Conservation (phyloP, 1,139 yeast genomes). For the Protomyces pachydermus region DNA sequence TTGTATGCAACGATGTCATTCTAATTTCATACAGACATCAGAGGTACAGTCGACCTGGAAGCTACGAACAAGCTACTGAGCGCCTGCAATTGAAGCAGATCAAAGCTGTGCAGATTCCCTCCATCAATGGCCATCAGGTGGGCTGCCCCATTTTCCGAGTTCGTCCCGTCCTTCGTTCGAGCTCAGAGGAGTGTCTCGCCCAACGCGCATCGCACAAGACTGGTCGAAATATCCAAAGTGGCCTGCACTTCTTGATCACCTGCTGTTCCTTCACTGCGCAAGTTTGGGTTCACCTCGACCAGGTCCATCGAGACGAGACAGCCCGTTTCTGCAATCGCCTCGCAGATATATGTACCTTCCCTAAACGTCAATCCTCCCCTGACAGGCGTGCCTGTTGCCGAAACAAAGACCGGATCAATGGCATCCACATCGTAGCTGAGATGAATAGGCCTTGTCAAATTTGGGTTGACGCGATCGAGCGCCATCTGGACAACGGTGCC, state of each 20-base stretch:
- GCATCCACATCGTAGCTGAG: constrained; percentile 95
- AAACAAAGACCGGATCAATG: constrained; percentile 87
- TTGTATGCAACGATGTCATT: too few species aligned
- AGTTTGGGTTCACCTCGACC: constrained; percentile 87
- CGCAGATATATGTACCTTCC: constrained; percentile 89
- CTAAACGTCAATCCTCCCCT: constrained; percentile 92
- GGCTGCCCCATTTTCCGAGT: too few species aligned
- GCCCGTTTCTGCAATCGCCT: constrained; percentile 85
- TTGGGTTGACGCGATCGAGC: constrained; percentile 68
- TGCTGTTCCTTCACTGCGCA: constrained; percentile 50
- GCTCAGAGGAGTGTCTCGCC: constrained; percentile 23
- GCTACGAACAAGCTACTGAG: too few species aligned
- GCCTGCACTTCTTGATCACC: constrained; percentile 70
- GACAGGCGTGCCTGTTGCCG: constrained; percentile 97
- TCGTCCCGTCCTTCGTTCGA: too few species aligned
- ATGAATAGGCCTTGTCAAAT: constrained; percentile 71
- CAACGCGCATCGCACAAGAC: constrained; percentile 25
- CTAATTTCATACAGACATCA: too few species aligned
- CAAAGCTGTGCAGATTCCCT: too few species aligned
- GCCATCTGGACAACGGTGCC: constrained; percentile 93
- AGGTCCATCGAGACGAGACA: constrained; percentile 80
- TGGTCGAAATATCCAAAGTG: constrained; percentile 50
- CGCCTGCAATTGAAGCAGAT: too few species aligned
- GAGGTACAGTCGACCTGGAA: too few species aligned
- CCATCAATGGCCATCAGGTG: too few species aligned